Conservation (phyloP, 352 stramenopile genomes). For the Globisporangium sylvaticum region DNA sequence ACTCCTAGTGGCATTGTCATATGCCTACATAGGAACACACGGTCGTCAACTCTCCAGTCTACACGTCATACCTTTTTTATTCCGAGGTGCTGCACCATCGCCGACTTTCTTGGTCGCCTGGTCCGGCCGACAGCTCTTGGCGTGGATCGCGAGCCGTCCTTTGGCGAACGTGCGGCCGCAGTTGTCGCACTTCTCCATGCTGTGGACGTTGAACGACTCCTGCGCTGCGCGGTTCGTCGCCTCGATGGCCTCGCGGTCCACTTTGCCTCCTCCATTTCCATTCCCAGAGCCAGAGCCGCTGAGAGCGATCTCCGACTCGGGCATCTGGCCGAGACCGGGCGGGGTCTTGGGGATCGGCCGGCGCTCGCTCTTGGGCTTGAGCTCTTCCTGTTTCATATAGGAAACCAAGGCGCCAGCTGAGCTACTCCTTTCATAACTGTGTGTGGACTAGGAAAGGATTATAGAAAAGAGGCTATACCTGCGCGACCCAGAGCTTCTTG, state of each 20-base stretch:
- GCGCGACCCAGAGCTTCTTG: conserved; percentile 75
- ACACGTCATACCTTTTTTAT: conserved; percentile 51
- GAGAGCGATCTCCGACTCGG: conserved; percentile 7
- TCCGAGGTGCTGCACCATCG: conserved; percentile 48
- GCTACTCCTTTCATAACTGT: neutral
- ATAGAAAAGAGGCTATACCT: conserved; percentile 21
- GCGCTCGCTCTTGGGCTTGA: conserved; percentile 58
- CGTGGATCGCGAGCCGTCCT: conserved; percentile 66
- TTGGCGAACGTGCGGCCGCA: conserved; percentile 75
- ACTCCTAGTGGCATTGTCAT: too few relatives aligned
- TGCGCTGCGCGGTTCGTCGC: conserved; percentile 60
- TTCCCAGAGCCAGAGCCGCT: neutral
- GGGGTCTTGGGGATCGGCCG: conserved; percentile 65
- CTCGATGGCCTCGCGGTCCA: conserved; percentile 59
- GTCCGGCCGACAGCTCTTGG: conserved; percentile 48
- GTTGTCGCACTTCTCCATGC: conserved; percentile 77
- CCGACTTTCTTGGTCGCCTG: conserved; percentile 38
- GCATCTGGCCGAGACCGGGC: conserved; percentile 31
- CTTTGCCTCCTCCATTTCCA: conserved; percentile 14
- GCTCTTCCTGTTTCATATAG: conserved; percentile 38
- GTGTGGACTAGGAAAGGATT: neutral
- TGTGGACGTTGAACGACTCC: conserved; percentile 67
- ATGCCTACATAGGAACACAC: too few relatives aligned
- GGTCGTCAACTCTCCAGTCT: too few relatives aligned
- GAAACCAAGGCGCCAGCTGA: neutral